Percentiles rank a stretch among this genome's conserved stretches.
Conservation (phyloP, 129 eudicot species). For the Pulicaria dysenterica region DNA sequence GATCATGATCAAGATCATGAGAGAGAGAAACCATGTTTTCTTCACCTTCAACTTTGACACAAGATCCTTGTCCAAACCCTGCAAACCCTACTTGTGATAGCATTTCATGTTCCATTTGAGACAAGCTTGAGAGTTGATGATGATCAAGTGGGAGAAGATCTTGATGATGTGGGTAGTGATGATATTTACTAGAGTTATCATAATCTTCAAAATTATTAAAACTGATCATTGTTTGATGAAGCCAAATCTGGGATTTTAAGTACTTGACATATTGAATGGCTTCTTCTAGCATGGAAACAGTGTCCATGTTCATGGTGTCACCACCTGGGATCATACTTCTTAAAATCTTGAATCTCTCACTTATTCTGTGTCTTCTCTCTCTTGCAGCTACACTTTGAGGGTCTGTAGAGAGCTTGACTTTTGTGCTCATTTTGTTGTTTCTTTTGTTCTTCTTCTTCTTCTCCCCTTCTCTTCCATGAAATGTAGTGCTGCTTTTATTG, state of each 20-base stretch:
- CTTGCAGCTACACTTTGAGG: slow-evolving; percentile 93
- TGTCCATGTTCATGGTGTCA: slow-evolving; percentile 69
- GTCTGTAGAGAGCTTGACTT: slow-evolving; percentile 67
- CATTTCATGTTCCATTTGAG: slow-evolving; percentile 23
- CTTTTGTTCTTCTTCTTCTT: slow-evolving; percentile 35
- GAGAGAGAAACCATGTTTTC: slow-evolving; percentile 26
- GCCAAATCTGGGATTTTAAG: slow-evolving; percentile 65
- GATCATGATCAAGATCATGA: slow-evolving; percentile 7
- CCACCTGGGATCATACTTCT: slow-evolving; percentile 75
- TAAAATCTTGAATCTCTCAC: slow-evolving; percentile 68
- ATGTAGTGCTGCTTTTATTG: slow-evolving; percentile 14
- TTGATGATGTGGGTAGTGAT: slow-evolving; percentile 4
- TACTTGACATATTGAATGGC: slow-evolving; percentile 78
- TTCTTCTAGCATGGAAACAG: slow-evolving; percentile 78
- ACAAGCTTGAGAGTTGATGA: slow-evolving; percentile 21
- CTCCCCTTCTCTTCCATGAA: slow-evolving; percentile 19
- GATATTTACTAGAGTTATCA: not conserved
- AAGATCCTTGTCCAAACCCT: slow-evolving; percentile 23
- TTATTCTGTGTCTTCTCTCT: slow-evolving; percentile 71
- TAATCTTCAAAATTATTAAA: not conserved
- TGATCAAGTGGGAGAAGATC: slow-evolving; percentile 9
- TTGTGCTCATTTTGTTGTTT: slow-evolving; percentile 15
- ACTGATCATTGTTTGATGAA: slow-evolving; percentile 52
- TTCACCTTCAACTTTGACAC: slow-evolving; percentile 20
- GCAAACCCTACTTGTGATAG: slow-evolving; percentile 4